A percentile compares a stretch with the other conserved stretches of the same genome.
phyloP scores from a whole-genome alignment of 2,329 filamentous ascomycete genomes.

The Daldinia sp. region DNA sequence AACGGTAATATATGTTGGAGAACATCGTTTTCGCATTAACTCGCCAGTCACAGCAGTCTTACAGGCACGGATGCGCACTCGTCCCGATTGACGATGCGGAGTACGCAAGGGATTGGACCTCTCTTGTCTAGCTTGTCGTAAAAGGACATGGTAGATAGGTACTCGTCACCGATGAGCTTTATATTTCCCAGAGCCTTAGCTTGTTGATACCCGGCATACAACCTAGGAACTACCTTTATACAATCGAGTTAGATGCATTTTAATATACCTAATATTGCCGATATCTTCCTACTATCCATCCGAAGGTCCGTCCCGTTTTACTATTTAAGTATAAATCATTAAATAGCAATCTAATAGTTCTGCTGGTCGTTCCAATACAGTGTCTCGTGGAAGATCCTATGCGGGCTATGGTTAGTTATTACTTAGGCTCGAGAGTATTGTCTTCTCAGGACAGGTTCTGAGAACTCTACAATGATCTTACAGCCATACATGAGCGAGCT shows the following conservation, averaged over 20 bases:
- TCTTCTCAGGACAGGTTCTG: no score
- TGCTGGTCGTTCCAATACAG: slow-evolving; percentile 62
- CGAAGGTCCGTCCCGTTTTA: no score
- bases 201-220: no score
- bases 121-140: neutral
- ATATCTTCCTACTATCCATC: neutral
- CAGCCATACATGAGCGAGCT: neutral
- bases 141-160: neutral
- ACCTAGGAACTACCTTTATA: neutral
- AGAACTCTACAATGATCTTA: no score
- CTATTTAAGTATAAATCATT: neutral
- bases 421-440: no score
- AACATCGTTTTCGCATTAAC: neutral
- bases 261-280: neutral
- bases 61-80: neutral
- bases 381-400: slow-evolving; percentile 54
- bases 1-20: neutral
- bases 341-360: slow-evolving; percentile 49
- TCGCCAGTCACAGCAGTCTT: neutral
- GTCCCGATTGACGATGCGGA: neutral
- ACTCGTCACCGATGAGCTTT: neutral
- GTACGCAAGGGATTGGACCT: neutral
- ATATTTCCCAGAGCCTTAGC: neutral
- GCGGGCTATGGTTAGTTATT: neutral
- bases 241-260: neutral